Conservation (phyloP, 2,329 filamentous ascomycete genomes). For the Dactylellina cionopaga region DNA sequence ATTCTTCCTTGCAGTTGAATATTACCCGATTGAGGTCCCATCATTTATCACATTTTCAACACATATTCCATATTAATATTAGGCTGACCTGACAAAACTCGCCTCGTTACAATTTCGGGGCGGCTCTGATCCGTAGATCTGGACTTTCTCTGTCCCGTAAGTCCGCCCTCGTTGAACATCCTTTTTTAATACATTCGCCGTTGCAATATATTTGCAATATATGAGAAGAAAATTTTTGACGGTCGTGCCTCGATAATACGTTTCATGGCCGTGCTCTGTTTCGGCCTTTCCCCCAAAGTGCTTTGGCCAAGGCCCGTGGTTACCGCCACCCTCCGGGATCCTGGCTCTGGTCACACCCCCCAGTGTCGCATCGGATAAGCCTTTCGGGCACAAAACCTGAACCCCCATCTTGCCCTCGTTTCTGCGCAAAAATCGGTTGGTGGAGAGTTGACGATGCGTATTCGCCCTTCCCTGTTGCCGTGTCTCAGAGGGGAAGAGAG, state of each 20-base stretch:
- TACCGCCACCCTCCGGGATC: background rate
- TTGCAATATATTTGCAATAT: background rate
- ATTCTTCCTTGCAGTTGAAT: background rate
- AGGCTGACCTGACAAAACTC: slow-evolving; percentile 35
- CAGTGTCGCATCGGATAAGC: slow-evolving; percentile 10
- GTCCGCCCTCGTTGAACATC: background rate
- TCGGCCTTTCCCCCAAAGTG: slow-evolving; percentile 9
- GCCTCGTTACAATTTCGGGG: slow-evolving; percentile 45
- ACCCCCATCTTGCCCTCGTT: slow-evolving; percentile 10
- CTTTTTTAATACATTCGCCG: background rate
- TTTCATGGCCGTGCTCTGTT: slow-evolving; percentile 13
- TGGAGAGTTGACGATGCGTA: slow-evolving; percentile 25
- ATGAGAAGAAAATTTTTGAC: no score
- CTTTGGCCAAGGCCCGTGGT: background rate
- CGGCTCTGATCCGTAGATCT: slow-evolving; percentile 47
- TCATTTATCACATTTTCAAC: slow-evolving; percentile 54
- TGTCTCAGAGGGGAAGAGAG: slow-evolving; percentile 49
- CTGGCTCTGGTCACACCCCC: background rate
- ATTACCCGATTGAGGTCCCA: slow-evolving; percentile 18
- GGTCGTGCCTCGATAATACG: no score
- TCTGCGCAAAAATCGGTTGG: slow-evolving; percentile 46
- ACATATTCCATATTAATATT: slow-evolving; percentile 13
- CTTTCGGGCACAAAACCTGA: slow-evolving; percentile 13
- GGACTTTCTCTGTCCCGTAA: slow-evolving; percentile 51
- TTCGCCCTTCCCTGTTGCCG: slow-evolving; percentile 44